These are phyloP conservation scores for Abrus precatorius DNA, from an alignment of 306 rosid species.

Conservation along the genomic window DNA sequence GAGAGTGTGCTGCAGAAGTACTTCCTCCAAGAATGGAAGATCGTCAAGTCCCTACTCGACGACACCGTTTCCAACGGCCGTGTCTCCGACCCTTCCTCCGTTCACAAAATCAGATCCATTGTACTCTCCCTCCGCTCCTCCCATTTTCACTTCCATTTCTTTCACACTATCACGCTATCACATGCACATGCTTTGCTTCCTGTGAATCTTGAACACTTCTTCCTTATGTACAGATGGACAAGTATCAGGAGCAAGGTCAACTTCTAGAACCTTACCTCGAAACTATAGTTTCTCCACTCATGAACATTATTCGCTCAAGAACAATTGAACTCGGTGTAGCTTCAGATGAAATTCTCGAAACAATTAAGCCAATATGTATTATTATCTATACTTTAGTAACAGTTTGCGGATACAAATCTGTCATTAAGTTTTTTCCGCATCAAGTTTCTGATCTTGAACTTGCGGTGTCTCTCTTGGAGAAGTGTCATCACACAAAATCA, in stretches of 20 bases:
- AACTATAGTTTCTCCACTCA: constrained; percentile 85
- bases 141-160: constrained; percentile 11
- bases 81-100: constrained; percentile 70
- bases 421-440: constrained; percentile 89
- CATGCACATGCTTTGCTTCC: background rate
- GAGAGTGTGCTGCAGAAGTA: constrained; percentile 86
- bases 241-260: constrained; percentile 97
- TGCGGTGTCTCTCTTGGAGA: constrained; percentile 87
- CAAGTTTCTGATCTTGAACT: constrained; percentile 97
- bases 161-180: too few relatives aligned
- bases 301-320: constrained; percentile 75
- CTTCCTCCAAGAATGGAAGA: constrained; percentile 94
- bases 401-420: constrained; percentile 92
- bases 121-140: constrained; percentile 50
- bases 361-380: constrained; percentile 86
- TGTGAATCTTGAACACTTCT: constrained; percentile 25
- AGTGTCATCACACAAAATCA: constrained; percentile 68
- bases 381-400: constrained; percentile 77
- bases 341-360: constrained; percentile 70
- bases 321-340: constrained; percentile 71
- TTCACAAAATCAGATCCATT: constrained; percentile 87
- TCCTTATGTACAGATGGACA: constrained; percentile 78
- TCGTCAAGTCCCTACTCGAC: constrained; percentile 73
- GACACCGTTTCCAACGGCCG: constrained; percentile 74
- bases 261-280: constrained; percentile 92